Conservation (phyloP, 306 rosid genomes). For the Corylus heterophylla region DNA sequence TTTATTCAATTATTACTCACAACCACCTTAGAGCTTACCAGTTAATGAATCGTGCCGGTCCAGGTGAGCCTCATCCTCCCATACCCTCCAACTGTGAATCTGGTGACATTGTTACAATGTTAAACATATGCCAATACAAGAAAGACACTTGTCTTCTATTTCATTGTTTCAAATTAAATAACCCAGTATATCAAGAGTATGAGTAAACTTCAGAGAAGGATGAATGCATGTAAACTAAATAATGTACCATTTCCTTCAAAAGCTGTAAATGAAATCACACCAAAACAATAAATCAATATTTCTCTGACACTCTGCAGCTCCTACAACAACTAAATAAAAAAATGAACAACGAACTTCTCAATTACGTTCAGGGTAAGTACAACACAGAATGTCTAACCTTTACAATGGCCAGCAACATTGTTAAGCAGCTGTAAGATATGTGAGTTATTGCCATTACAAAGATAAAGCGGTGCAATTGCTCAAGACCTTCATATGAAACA, state of each 20-base stretch:
- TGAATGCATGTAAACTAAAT: not conserved
- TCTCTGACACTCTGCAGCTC: not conserved
- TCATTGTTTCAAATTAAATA: conserved; percentile 1
- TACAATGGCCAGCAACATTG: conserved; percentile 93
- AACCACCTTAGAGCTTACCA: conserved; percentile 49
- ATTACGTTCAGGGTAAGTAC: not conserved
- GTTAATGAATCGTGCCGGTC: conserved; percentile 56
- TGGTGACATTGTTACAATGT: conserved; percentile 45
- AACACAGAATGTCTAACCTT: conserved; percentile 55
- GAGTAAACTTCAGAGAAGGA: not conserved
- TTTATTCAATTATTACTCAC: not conserved
- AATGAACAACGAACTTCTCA: conserved; percentile 3
- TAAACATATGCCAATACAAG: conserved; percentile 21
- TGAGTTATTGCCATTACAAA: conserved; percentile 97
- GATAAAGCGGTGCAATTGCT: conserved; percentile 98
- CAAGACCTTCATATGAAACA: conserved; percentile 91
- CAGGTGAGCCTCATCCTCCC: conserved; percentile 93
- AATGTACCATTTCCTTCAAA: not conserved
- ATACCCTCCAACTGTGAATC: conserved; percentile 94
- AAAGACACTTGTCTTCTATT: not conserved
- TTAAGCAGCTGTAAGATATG: conserved; percentile 92
- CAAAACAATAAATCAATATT: conserved; percentile 4
- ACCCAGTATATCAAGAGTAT: not conserved
- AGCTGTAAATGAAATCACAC: not conserved
- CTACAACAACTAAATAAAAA: not conserved